Evolutionary conservation across 83 land plant genomes (phyloP).

Genomic region (Picea abies): DNA sequence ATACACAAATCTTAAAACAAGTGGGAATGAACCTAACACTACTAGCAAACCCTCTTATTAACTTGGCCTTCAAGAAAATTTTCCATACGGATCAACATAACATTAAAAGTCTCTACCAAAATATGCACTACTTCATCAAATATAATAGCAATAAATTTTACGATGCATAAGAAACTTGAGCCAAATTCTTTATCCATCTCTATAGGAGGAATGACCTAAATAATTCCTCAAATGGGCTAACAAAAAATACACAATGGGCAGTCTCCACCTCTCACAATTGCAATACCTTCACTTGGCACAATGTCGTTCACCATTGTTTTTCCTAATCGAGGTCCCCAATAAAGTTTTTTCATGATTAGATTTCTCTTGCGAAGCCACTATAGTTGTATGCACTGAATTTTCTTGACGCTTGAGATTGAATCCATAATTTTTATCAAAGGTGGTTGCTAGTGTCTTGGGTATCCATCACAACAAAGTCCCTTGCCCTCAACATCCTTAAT

Average conservation of each 20-base stretch:
- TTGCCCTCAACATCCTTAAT: background rate
- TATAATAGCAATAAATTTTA: constrained; percentile 2
- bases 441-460: constrained; percentile 24
- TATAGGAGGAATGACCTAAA: constrained; percentile 29
- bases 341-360: constrained; percentile 23
- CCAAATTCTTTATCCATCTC: constrained; percentile 18
- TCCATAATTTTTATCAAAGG: constrained; percentile 28
- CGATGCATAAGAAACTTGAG: background rate
- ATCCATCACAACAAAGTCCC: constrained; percentile 20
- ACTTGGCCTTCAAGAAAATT: too few species aligned
- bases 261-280: constrained; percentile 23
- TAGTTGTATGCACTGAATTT: background rate
- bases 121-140: too few species aligned
- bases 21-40: too few species aligned
- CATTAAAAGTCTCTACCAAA: too few species aligned
- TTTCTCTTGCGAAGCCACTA: background rate
- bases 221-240: constrained; percentile 25
- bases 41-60: too few species aligned
- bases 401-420: constrained; percentile 34
- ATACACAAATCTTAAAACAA: too few species aligned
- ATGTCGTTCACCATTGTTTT: constrained; percentile 19
- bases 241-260: constrained; percentile 24
- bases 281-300: constrained; percentile 13
- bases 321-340: background rate
- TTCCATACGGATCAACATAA: too few species aligned